Conservation (phyloP, 768 basidiomycete species). For the Pulveroboletus sp. region DNA sequence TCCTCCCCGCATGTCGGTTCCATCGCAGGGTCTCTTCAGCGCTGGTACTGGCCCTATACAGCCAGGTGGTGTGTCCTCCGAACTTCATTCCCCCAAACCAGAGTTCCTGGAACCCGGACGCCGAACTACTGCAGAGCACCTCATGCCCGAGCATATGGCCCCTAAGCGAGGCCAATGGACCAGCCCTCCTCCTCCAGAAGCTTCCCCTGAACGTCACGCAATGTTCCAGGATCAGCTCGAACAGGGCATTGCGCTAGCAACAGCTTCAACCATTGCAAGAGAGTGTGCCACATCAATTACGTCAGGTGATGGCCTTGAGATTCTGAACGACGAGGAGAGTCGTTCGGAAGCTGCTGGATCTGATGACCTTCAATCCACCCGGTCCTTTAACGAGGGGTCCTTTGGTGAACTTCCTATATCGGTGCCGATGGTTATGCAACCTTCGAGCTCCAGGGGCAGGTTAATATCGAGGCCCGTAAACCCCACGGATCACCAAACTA, state of each 20-base stretch:
- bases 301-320: slow-evolving; percentile 56
- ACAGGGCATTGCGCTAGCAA: slow-evolving; percentile 62
- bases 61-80: slow-evolving; percentile 39
- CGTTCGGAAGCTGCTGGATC: slow-evolving; percentile 57
- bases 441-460: slow-evolving; percentile 24
- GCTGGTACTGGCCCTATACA: slow-evolving; percentile 59
- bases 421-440: slow-evolving; percentile 4
- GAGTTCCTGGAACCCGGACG: slow-evolving; percentile 43
- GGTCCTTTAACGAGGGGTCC: slow-evolving; percentile 56
- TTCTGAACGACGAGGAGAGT: slow-evolving; percentile 60
- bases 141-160: slow-evolving; percentile 69
- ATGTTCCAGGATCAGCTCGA: slow-evolving; percentile 67
- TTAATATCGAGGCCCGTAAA: slow-evolving; percentile 13
- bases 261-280: slow-evolving; percentile 56
- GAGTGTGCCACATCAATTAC: slow-evolving; percentile 47
- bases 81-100: slow-evolving; percentile 49
- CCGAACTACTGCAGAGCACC: slow-evolving; percentile 30
- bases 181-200: slow-evolving; percentile 77
- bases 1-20: slow-evolving; percentile 43
- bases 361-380: slow-evolving; percentile 67
- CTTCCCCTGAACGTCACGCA: slow-evolving; percentile 58
- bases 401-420: slow-evolving; percentile 12
- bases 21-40: slow-evolving; percentile 69
- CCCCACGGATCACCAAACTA: slow-evolving; percentile 1
- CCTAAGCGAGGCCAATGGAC: slow-evolving; percentile 80